phyloP scores from a whole-genome alignment of 331 rosid species.

The Quercus lobata region DNA sequence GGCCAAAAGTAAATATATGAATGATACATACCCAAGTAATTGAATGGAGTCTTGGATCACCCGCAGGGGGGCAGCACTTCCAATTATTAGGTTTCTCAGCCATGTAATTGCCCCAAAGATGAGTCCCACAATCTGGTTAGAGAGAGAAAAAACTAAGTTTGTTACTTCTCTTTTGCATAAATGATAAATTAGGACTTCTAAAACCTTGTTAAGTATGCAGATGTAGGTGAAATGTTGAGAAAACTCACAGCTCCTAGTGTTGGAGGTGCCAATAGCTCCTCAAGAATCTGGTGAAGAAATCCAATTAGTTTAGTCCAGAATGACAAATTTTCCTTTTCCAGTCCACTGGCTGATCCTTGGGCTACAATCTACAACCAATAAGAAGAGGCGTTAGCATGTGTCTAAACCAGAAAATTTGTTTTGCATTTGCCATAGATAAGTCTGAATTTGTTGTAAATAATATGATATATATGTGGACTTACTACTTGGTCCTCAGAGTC shows the following conservation, averaged over 20 bases:
- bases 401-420: neutral
- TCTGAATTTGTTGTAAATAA: too few species aligned
- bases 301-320: conserved; percentile 26
- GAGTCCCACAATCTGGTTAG: conserved; percentile 65
- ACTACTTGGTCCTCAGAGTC: conserved; percentile 40
- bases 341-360: conserved; percentile 15
- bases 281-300: conserved; percentile 24
- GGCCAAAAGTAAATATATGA: neutral
- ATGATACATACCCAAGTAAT: conserved; percentile 59
- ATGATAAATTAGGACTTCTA: neutral
- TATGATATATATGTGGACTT: conserved; percentile 19
- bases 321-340: conserved; percentile 16
- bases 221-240: neutral
- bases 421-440: neutral
- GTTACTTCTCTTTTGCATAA: neutral
- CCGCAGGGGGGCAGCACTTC: conserved; percentile 60
- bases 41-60: conserved; percentile 61
- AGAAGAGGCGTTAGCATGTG: neutral
- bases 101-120: conserved; percentile 60
- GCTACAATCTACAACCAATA: conserved; percentile 26
- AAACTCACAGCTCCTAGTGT: conserved; percentile 66
- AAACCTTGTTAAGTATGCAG: neutral
- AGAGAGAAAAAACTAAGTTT: neutral
- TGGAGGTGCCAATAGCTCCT: conserved; percentile 78
- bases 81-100: conserved; percentile 57